Evolutionary conservation across 2,329 filamentous ascomycete genomes (phyloP).

Genomic region (Aureobasidium sp.): DNA sequence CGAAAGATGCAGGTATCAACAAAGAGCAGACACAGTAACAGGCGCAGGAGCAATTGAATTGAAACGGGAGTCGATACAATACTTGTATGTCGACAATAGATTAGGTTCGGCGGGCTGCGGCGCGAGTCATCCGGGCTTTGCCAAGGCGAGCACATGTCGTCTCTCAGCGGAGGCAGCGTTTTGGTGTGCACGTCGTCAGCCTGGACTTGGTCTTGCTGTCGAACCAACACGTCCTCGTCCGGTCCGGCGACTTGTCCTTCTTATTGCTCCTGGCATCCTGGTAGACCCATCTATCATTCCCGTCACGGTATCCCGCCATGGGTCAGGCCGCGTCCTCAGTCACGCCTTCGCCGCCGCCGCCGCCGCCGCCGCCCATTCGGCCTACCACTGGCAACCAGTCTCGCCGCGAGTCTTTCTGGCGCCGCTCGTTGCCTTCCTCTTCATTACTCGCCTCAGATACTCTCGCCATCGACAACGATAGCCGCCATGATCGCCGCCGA

Average conservation of each 20-base stretch:
- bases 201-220: not conserved
- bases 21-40: too few relatives aligned
- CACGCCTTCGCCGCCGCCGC: constrained; percentile 8
- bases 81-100: not conserved
- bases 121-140: not conserved
- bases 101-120: not conserved
- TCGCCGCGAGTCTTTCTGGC: constrained; percentile 16
- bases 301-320: constrained; percentile 21
- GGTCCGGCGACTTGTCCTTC: not conserved
- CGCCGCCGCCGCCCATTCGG: not conserved
- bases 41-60: not conserved
- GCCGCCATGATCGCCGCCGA: not conserved
- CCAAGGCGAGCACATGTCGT: not conserved
- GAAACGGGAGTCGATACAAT: not conserved
- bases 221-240: not conserved
- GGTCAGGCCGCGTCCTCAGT: constrained; percentile 27
- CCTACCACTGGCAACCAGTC: not conserved
- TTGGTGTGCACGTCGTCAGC: not conserved
- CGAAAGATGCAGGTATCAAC: not conserved
- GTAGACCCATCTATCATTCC: not conserved
- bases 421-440: constrained; percentile 14
- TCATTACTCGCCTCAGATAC: not conserved
- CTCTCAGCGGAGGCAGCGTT: not conserved
- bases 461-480: not conserved
- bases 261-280: too few relatives aligned